Evolutionary conservation across 768 basidiomycete species (phyloP).

Genomic region (Auricularia sp.): DNA sequence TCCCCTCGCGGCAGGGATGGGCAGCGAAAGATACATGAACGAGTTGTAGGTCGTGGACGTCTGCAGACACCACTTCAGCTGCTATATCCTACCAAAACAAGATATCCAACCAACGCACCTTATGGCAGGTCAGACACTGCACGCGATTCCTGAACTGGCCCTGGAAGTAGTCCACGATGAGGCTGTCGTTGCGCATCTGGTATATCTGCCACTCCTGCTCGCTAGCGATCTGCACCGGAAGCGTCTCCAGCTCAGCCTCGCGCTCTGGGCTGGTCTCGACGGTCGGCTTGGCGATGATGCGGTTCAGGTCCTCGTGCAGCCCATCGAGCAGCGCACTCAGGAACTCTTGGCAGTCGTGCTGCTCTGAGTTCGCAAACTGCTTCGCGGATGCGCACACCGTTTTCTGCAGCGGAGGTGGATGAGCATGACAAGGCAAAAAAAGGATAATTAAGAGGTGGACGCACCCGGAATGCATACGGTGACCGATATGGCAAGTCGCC

Average conservation of each 20-base stretch:
- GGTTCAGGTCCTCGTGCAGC: constrained; percentile 81
- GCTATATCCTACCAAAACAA: background rate
- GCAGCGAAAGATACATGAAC: constrained; percentile 90
- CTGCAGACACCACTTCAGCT: constrained; percentile 27
- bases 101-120: constrained; percentile 36
- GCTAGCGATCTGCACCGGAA: constrained; percentile 76
- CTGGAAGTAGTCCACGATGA: constrained; percentile 96
- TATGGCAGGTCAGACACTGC: constrained; percentile 82
- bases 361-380: constrained; percentile 77
- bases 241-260: constrained; percentile 78
- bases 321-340: constrained; percentile 88
- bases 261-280: constrained; percentile 60
- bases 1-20: constrained; percentile 60
- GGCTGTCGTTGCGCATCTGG: constrained; percentile 78
- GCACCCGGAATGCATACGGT: constrained; percentile 75
- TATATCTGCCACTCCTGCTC: constrained; percentile 91
- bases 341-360: constrained; percentile 98
- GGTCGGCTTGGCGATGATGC: constrained; percentile 61
- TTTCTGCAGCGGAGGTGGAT: constrained; percentile 30
- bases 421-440: constrained; percentile 2
- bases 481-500: constrained; percentile 74
- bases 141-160: constrained; percentile 89
- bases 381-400: constrained; percentile 47
- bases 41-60: constrained; percentile 96
- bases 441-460: background rate